phyloP scores from a whole-genome alignment of 352 stramenopile genomes.

The Thalassiosira mediterranea region DNA sequence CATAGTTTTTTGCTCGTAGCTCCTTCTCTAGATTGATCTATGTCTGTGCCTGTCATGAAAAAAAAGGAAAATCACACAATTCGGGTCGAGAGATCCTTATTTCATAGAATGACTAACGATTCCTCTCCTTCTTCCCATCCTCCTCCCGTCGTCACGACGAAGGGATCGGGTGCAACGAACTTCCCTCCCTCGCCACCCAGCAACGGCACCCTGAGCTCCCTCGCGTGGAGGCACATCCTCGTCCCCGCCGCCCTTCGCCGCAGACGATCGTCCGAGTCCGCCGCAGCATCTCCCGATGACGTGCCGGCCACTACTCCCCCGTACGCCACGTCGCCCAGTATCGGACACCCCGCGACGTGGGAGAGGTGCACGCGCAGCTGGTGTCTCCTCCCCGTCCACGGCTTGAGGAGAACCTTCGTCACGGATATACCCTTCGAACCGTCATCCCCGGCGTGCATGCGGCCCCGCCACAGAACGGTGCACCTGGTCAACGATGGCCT shows the following conservation, averaged over 20 bases:
- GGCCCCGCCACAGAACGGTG: slow-evolving; percentile 54
- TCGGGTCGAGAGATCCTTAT: no score
- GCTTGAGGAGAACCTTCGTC: slow-evolving; percentile 72
- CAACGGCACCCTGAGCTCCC: slow-evolving; percentile 54
- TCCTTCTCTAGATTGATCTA: no score
- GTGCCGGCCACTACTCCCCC: not conserved
- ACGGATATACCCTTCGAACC: slow-evolving; percentile 27
- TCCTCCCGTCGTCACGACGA: no score
- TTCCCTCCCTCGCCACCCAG: slow-evolving; percentile 25
- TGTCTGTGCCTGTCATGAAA: no score
- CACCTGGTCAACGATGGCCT: slow-evolving; percentile 78
- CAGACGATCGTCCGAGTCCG: no score
- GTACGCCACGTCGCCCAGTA: slow-evolving; percentile 80
- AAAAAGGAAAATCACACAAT: no score
- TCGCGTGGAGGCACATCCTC: slow-evolving; percentile 79
- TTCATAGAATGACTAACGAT: no score
- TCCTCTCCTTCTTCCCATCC: no score
- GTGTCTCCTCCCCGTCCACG: slow-evolving; percentile 74
- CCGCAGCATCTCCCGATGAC: no score
- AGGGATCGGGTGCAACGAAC: slow-evolving; percentile 60
- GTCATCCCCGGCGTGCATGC: slow-evolving; percentile 6
- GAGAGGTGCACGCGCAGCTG: slow-evolving; percentile 76
- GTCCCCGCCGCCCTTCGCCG: slow-evolving; percentile 1
- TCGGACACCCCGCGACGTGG: slow-evolving; percentile 64
- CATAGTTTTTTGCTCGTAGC: no score